Base-by-base conservation (phyloP, 2,329 filamentous ascomycete genomes). In the Trichoderma sp. region DNA sequence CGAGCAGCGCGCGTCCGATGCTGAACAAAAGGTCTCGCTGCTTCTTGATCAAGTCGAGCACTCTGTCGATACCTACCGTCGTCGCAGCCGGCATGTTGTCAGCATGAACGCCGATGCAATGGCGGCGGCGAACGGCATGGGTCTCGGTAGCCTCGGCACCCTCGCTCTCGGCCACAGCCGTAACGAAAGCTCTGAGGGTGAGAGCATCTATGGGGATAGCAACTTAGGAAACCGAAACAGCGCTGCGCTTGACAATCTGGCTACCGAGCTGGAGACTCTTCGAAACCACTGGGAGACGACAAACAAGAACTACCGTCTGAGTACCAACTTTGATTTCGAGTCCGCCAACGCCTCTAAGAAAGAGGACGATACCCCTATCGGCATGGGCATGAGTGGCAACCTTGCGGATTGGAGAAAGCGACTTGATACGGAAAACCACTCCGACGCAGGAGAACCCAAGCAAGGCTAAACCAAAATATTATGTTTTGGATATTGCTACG, bases 201-300 rank as follows among this genome's bases (percentile, higher is more conserved):
- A 89, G 65, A 93, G 90, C 75, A 81, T 90, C 28, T 92, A 91
- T 69, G 90, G 86, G 26, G 85, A 86, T 86, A 73, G 79, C 73
- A 80, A 78, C 26, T 76, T 80, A 39, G 84, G 88, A 70, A 84
- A 82, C 66, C 84, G 88, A 74, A 88, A 89, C 79, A 89, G 87
- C 77, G 85, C 83, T 75, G 95, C 95, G 3, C 87, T 99, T 23
- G 96, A 99, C 81, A 96, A 92, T 74, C 88, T 99, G 28, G 95
- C 96, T 12, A 94, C 90, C 74, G 96, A 99, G 83, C 89, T 99
- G 8, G 96, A 99, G 80, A 92, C 93, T 13, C 86, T 99, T 62
- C 90, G 95, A 67, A 93, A 87, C 67, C 95, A 98, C 77, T 99
- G 96, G 96, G 94, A 98, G 83, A 93, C 92, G 50, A 97, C 94